Evolutionary conservation across 2,329 filamentous ascomycete genomes (phyloP), one percentile per base, ranked within the genome.

Genomic region (Camillea tinctor): DNA sequence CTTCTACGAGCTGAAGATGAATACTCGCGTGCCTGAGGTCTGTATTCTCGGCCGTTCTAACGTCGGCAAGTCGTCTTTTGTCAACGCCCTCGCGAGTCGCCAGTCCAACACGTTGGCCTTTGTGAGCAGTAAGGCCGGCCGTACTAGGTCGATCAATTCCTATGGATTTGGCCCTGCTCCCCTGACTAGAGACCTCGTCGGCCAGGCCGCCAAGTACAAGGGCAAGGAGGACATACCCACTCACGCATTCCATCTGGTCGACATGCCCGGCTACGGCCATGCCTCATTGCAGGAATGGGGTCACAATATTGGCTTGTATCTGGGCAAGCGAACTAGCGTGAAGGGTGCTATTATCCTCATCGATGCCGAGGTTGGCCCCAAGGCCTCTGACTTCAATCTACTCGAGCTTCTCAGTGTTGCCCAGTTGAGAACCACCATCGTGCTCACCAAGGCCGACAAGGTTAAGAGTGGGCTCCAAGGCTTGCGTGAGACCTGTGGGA

Each of bases 41-140:
- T 89, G 91, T 71, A 83, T 96, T 52, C 86, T 96, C 44, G 92
- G 92, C 50, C 92, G 93, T 69, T 93, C 92, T 65, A 96, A 96
- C 72, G 92, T 93, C 50, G 92, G 92, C 71, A 96, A 96, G 74
- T 95, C 91, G 1, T 92, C 91, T 17, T 90, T 96, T 66, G 88
- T 96, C 76, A 96, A 96, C 71, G 89, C 90, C 19, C 83, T 96
- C 36, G 85, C 88, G 1, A 88, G 88, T 36, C 83, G 85, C 26
- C 75, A 85, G 58, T 81, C 79, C 3, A 70, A 60, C 23, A 57
- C 48, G 30, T 72, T 81, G 5, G 84, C 84, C 13, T 76, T 79
- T 53, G 81, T 82, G 22, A 83, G 81, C 68, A 72, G 76, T 17
- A 75, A 73, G 20, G 81, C 84, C 0, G 84, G 84, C 9, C 80